These are phyloP conservation scores for Mucor sp. DNA, from an alignment of 371 early-diverging fungal species.

Conservation along the genomic window DNA sequence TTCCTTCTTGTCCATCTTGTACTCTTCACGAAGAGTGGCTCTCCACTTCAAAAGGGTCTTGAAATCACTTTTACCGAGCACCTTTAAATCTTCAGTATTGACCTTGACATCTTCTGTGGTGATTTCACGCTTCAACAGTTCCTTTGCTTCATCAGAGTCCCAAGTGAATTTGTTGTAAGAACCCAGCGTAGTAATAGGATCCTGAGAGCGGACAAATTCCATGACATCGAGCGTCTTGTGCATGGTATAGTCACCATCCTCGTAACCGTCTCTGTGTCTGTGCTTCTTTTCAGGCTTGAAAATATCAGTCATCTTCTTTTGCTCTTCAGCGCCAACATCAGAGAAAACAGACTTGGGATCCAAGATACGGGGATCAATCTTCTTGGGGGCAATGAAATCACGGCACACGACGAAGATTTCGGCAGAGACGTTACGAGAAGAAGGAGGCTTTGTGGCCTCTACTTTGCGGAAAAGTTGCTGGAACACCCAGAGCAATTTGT, in stretches of 20 bases:
- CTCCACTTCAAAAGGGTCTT: slow-evolving; percentile 91
- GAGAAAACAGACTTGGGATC: slow-evolving; percentile 96
- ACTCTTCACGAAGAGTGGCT: slow-evolving; percentile 59
- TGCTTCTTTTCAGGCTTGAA: slow-evolving; percentile 85
- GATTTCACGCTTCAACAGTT: slow-evolving; percentile 61
- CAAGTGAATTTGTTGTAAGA: slow-evolving; percentile 75
- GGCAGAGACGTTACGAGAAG: slow-evolving; percentile 99
- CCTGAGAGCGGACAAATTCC: slow-evolving; percentile 79
- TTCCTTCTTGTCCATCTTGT: slow-evolving; percentile 54
- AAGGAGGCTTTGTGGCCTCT: slow-evolving; percentile 99
- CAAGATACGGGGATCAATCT: slow-evolving; percentile 94
- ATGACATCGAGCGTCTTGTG: slow-evolving; percentile 70
- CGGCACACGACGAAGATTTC: slow-evolving; percentile 99
- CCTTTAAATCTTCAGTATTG: slow-evolving; percentile 87
- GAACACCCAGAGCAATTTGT: slow-evolving; percentile 97
- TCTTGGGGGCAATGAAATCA: slow-evolving; percentile 93
- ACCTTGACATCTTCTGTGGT: slow-evolving; percentile 83
- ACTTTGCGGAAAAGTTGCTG: slow-evolving; percentile 97
- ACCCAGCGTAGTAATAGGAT: slow-evolving; percentile 80
- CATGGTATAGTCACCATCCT: slow-evolving; percentile 90
- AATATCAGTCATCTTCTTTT: slow-evolving; percentile 59
- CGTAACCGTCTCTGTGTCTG: slow-evolving; percentile 96
- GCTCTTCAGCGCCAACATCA: slow-evolving; percentile 72
- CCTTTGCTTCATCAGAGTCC: slow-evolving; percentile 63
- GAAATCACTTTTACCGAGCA: slow-evolving; percentile 93